A percentile compares a stretch with the other conserved stretches of the same genome.
Conservation (phyloP, 257 asterid species). For the Solanum sejunctum region DNA sequence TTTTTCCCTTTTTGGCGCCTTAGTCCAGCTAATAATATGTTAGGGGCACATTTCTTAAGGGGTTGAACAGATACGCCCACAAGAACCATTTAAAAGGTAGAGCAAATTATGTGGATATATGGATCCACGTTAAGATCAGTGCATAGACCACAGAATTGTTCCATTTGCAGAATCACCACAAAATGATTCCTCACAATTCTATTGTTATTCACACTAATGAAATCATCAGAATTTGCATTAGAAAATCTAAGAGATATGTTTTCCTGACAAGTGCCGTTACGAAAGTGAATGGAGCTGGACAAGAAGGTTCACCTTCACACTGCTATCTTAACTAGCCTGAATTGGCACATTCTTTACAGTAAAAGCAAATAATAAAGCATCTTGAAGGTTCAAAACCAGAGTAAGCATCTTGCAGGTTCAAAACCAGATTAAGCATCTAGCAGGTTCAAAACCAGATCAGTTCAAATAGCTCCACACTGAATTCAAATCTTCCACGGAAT, state of each 20-base stretch:
- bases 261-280: neutral
- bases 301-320: neutral
- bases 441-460: neutral
- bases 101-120: neutral
- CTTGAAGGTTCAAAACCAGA: too few species aligned
- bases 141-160: neutral
- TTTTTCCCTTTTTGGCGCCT: neutral
- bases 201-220: neutral
- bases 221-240: neutral
- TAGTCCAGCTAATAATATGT: neutral
- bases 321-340: neutral
- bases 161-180: neutral
- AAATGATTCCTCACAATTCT: neutral
- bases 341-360: neutral
- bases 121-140: neutral
- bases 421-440: too few species aligned
- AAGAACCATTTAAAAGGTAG: neutral
- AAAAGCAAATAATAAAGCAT: neutral
- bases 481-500: neutral
- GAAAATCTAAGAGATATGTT: neutral
- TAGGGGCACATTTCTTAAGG: neutral
- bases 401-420: too few species aligned
- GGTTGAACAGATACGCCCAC: neutral
- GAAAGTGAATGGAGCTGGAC: neutral
- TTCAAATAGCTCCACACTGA: neutral